Evolutionary conservation across 768 basidiomycete genomes (phyloP).

Genomic region (Roridomyces roridus): DNA sequence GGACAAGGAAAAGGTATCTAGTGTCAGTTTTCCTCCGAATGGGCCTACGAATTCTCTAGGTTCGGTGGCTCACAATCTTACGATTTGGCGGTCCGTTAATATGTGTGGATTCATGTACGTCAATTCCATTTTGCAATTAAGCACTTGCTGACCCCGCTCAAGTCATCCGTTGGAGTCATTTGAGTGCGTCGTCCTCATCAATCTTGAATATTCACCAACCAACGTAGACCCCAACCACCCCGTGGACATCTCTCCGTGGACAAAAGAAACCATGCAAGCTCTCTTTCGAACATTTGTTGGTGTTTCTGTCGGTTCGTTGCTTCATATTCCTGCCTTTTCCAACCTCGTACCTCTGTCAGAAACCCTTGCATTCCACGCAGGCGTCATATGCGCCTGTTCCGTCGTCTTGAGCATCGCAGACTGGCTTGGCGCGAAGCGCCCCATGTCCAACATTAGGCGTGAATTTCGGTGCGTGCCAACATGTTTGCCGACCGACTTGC

Average conservation of each 20-base stretch:
- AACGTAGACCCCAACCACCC: conserved; percentile 46
- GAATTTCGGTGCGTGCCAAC: conserved; percentile 60
- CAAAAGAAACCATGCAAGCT: conserved; percentile 49
- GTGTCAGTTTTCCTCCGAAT: neutral
- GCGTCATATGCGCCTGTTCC: conserved; percentile 65
- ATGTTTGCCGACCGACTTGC: too few relatives aligned
- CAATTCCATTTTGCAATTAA: conserved; percentile 10
- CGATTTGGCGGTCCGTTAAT: conserved; percentile 65
- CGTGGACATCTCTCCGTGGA: conserved; percentile 54
- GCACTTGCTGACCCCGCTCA: too few relatives aligned
- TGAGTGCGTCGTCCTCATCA: conserved; percentile 49
- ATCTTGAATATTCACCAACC: neutral
- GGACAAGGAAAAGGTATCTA: conserved; percentile 35
- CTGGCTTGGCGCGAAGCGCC: conserved; percentile 34
- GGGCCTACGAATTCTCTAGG: conserved; percentile 50
- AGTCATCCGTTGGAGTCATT: conserved; percentile 84
- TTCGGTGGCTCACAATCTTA: conserved; percentile 64
- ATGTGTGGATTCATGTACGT: conserved; percentile 76
- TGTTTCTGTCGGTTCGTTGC: conserved; percentile 60
- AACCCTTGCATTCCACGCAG: conserved; percentile 75
- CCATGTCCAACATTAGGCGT: conserved; percentile 56
- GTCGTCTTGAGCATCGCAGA: conserved; percentile 52
- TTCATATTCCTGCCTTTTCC: neutral
- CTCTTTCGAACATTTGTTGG: conserved; percentile 70
- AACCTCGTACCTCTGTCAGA: conserved; percentile 58